A percentile compares a stretch with the other conserved stretches of the same genome.
These are phyloP conservation scores for Mrakia blollopis DNA, from an alignment of 768 basidiomycete species.

Conservation along the genomic window DNA sequence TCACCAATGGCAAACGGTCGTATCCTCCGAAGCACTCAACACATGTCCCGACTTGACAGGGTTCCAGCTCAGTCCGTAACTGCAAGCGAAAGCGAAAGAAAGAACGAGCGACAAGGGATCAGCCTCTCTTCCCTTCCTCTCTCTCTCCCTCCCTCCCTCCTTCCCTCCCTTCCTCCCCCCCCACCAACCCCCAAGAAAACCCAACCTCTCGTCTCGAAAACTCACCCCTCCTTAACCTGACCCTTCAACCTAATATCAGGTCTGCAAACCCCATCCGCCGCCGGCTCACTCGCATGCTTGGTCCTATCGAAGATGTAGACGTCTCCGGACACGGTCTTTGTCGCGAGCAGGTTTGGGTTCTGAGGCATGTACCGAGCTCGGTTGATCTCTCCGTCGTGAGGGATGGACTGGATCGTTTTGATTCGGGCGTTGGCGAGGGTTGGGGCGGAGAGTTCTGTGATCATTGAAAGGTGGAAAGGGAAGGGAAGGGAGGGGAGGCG, in stretches of 20 bases:
- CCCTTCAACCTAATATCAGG: slow-evolving; percentile 89
- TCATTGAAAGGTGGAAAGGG: not conserved
- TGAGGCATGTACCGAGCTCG: slow-evolving; percentile 98
- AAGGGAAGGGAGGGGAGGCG: not conserved
- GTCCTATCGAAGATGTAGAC: slow-evolving; percentile 95
- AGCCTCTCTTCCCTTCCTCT: not conserved
- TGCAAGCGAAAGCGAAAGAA: slow-evolving; percentile 40
- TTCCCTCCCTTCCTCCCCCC: not conserved
- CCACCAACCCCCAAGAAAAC: not conserved
- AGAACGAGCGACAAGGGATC: not conserved
- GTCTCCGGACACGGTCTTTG: slow-evolving; percentile 84
- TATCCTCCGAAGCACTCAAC: slow-evolving; percentile 89
- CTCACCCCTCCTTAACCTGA: slow-evolving; percentile 87
- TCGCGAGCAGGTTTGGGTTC: slow-evolving; percentile 93
- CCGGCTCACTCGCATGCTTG: slow-evolving; percentile 90
- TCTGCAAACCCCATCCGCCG: slow-evolving; percentile 70
- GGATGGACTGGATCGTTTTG: slow-evolving; percentile 86
- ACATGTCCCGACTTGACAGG: slow-evolving; percentile 75
- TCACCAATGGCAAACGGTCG: slow-evolving; percentile 90
- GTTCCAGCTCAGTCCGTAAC: slow-evolving; percentile 93
- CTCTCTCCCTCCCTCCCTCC: not conserved
- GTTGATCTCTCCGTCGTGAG: slow-evolving; percentile 93
- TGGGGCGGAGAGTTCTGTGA: slow-evolving; percentile 74
- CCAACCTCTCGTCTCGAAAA: slow-evolving; percentile 31
- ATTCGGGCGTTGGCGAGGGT: slow-evolving; percentile 56